Percentiles rank a stretch among this genome's conserved stretches.
phyloP scores from a whole-genome alignment of 2,329 filamentous ascomycete genomes.

The Leptographium wingfieldii region DNA sequence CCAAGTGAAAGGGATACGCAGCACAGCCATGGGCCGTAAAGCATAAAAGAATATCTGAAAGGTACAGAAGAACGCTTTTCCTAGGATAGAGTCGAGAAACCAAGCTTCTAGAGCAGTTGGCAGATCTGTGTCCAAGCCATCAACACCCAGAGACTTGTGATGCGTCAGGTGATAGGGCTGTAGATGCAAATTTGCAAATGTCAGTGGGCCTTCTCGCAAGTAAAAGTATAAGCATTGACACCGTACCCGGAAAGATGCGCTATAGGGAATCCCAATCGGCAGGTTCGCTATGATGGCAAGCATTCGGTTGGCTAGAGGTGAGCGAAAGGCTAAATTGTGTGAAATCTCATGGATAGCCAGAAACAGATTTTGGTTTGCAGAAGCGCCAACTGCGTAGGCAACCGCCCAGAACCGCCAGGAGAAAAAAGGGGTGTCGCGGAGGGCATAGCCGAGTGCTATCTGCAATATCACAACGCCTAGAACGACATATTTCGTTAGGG shows the following conservation, averaged over 20 bases:
- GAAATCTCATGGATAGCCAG: conserved; percentile 98
- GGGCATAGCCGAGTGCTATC: conserved; percentile 60
- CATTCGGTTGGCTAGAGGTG: conserved; percentile 64
- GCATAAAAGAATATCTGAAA: conserved; percentile 99
- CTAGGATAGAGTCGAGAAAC: conserved; percentile 86
- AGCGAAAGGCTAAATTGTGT: conserved; percentile 90
- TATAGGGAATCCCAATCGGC: conserved; percentile 91
- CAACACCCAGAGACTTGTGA: conserved; percentile 95
- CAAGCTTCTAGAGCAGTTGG: conserved; percentile 84
- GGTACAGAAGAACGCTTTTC: conserved; percentile 97
- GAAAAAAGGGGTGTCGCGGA: conserved; percentile 66
- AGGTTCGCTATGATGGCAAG: conserved; percentile 91
- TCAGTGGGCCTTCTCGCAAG: conserved; percentile 5
- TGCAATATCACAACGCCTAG: conserved; percentile 73
- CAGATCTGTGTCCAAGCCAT: conserved; percentile 90
- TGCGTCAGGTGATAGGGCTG: conserved; percentile 95
- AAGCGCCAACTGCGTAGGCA: conserved; percentile 85
- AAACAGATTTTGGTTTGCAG: conserved; percentile 96
- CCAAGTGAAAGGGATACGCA: conserved; percentile 73
- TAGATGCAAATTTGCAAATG: neutral
- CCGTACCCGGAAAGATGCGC: conserved; percentile 77
- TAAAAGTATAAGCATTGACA: neutral
- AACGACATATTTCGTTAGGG: conserved; percentile 90
- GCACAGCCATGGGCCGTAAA: conserved; percentile 86
- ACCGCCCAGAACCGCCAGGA: conserved; percentile 77